Conservation (phyloP, 108 stramenopile genomes). For the Schizochytrium sp. region DNA sequence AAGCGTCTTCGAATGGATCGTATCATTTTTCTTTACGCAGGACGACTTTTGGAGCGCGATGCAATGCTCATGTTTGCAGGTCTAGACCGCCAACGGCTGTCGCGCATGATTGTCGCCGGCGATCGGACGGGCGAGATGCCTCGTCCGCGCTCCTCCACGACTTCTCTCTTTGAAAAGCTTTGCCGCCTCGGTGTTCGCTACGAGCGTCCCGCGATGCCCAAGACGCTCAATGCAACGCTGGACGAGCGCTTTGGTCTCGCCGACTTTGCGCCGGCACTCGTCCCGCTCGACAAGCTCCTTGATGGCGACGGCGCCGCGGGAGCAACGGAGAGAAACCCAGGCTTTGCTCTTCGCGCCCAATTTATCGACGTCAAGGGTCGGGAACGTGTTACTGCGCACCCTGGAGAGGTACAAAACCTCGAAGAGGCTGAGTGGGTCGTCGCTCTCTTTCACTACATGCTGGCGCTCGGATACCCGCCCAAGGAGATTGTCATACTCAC, state of each 20-base stretch:
- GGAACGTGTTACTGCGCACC: slow-evolving; percentile 72
- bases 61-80: neutral
- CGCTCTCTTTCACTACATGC: slow-evolving; percentile 93
- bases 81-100: neutral
- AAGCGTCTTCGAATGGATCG: neutral
- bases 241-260: neutral
- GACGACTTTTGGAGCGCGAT: neutral
- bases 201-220: neutral
- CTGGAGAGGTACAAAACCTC: slow-evolving; percentile 85
- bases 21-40: neutral
- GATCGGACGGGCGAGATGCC: neutral
- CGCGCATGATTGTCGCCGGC: neutral
- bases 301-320: slow-evolving; percentile 38
- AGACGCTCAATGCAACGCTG: neutral
- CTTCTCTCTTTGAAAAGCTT: neutral
- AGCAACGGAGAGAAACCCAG: slow-evolving; percentile 65
- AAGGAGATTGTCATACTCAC: slow-evolving; percentile 84
- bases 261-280: neutral
- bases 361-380: slow-evolving; percentile 84
- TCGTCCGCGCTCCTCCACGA: neutral
- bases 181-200: neutral
- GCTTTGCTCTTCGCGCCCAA: slow-evolving; percentile 77
- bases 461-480: slow-evolving; percentile 85
- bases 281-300: neutral
- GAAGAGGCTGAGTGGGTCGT: slow-evolving; percentile 97